Evolutionary conservation across 192 early-diverging fungal species (phyloP).

Genomic region (Backusella tuberculispora): DNA sequence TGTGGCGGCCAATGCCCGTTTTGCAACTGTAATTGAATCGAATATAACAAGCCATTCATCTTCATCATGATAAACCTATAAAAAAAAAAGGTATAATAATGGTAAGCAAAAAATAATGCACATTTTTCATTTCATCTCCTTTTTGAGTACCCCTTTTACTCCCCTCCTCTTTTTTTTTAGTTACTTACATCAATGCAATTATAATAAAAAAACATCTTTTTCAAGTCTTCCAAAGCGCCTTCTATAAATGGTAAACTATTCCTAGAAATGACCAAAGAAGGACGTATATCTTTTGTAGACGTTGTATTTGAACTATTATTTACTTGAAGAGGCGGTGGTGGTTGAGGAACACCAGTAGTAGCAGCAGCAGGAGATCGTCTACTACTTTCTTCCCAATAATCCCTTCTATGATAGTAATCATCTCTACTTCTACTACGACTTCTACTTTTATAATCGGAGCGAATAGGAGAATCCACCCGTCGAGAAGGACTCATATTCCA

Average conservation of each 20-base stretch:
- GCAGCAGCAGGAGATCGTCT: neutral
- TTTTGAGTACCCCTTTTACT: neutral
- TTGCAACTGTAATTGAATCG: constrained; percentile 47
- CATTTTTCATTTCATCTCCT: neutral
- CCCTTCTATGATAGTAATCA: neutral
- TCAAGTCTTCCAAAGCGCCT: constrained; percentile 51
- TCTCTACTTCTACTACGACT: constrained; percentile 33
- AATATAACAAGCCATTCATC: constrained; percentile 59
- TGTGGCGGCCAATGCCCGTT: constrained; percentile 44
- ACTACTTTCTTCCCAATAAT: neutral
- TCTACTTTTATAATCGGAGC: constrained; percentile 18
- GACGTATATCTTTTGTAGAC: neutral
- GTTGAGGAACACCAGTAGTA: too few species aligned
- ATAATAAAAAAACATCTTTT: constrained; percentile 51
- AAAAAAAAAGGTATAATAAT: neutral
- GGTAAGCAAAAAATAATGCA: neutral
- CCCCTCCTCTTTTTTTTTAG: too few species aligned
- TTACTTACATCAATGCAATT: constrained; percentile 49
- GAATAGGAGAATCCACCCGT: neutral
- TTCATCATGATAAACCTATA: constrained; percentile 54
- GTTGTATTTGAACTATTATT: neutral
- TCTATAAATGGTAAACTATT: constrained; percentile 52
- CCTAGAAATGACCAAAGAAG: constrained; percentile 52
- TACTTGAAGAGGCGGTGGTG: neutral
- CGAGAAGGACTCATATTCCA: neutral